Base-by-base conservation (phyloP, 2,329 filamentous ascomycete species). In the Gremmenia infestans region DNA sequence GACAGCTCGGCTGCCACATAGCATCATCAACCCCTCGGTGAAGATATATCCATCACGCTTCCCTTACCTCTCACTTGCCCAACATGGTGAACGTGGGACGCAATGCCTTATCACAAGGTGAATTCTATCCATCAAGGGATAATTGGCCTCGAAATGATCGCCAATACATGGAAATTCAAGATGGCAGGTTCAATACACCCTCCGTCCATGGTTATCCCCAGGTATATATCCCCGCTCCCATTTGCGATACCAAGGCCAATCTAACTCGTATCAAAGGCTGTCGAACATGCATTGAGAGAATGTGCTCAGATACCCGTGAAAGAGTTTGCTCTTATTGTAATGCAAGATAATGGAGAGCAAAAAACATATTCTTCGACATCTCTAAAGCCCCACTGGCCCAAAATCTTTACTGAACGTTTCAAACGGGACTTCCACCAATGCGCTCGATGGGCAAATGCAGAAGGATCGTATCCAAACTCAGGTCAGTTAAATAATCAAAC, bases 1-100 rank as follows among this genome's bases (percentile, higher is more conserved):
- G 67, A 69, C 60, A 68, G 63, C 67, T 69, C 67, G 66, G 59
- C 62, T 68, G 61, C 54, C 60, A 65, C 59, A 61, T 52, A 58
- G 54, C 58, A 64, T 47, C 63, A 54, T 56, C 40, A 48, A 53
- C 42, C 51, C 49, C 54, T 50, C 36, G 47, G 50, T 52, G 48
- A 47, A 56, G 43, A 50, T 53, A 53, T 49, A 37, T 52, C 46
- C 12, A n/a, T 19, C 23, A 50, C 23, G 35, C 36, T 48, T 47
- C 50, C 47, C 43, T 53, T 58, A 43, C 49, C 23, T 53, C 28
- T 25, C n/a, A 23, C 22, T 28, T 23, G 40, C 40, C 36, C 60
- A 64, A 19, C 22, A 68, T 68, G 66, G 66, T 67, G 19, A 63
- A 61, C 32, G 32, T 48, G n/a, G 40, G 48, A 49, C 57, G 37